These are phyloP conservation scores for Plasmodium chabaudi DNA, from an alignment of 169 alveolate genomes.

Conservation along the genomic window DNA sequence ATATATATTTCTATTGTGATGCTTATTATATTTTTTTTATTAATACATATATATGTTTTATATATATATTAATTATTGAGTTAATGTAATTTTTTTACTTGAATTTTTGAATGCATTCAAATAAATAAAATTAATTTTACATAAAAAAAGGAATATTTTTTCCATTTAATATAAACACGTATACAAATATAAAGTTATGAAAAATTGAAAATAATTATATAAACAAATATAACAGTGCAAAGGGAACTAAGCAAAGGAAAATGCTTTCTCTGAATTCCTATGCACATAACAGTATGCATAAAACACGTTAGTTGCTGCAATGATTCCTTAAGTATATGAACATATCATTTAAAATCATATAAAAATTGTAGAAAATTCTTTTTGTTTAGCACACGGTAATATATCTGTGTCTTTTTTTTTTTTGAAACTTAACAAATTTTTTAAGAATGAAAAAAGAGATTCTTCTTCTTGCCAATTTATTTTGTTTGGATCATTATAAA, in stretches of 20 bases:
- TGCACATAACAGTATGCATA: no score
- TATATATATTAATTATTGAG: neutral
- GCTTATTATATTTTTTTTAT: no score
- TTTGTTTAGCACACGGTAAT: conserved; percentile 14
- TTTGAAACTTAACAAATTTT: conserved; percentile 67
- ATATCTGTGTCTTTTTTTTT: conserved; percentile 36
- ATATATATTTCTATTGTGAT: no score
- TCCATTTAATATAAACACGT: no score
- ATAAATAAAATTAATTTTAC: no score
- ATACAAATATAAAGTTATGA: neutral
- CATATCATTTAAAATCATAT: neutral
- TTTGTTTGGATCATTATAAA: conserved; percentile 65
- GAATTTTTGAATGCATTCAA: no score
- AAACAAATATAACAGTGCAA: neutral
- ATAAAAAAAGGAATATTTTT: no score
- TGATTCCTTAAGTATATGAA: no score
- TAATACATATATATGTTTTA: neutral
- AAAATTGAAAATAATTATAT: neutral
- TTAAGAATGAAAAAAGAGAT: conserved; percentile 54
- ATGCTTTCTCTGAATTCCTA: no score
- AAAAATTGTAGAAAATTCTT: conserved; percentile 29
- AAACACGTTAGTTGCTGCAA: no score
- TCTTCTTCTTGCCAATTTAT: conserved; percentile 37
- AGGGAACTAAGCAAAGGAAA: neutral
- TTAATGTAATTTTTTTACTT: neutral